Evolutionary conservation across 495 filamentous ascomycete genomes (phyloP).

Genomic region (Bacidia rubella): DNA sequence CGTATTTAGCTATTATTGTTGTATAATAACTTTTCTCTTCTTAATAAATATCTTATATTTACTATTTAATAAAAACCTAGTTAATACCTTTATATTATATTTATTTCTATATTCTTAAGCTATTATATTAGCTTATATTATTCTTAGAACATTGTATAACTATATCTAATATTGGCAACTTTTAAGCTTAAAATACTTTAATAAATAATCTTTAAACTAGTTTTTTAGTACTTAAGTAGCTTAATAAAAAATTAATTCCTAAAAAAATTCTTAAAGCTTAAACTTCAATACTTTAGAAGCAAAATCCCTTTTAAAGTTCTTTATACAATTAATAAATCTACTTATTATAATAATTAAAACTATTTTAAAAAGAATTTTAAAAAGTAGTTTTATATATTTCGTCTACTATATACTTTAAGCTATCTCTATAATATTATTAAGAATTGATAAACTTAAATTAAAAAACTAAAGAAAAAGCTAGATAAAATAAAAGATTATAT

Average conservation of each 20-base stretch:
- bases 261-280: neutral
- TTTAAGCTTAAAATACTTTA: no score
- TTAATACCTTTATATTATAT: no score
- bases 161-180: no score
- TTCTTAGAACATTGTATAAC: no score
- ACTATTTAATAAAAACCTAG: no score
- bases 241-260: constrained; percentile 1
- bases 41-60: no score
- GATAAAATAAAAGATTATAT: neutral
- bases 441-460: neutral
- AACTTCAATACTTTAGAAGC: neutral
- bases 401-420: neutral
- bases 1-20: no score
- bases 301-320: neutral
- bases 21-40: no score
- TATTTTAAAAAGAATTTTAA: neutral
- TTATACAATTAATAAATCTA: neutral
- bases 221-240: neutral
- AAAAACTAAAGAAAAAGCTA: neutral
- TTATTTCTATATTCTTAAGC: no score
- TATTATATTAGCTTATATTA: no score
- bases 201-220: neutral
- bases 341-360: neutral
- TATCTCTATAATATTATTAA: neutral
- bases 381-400: neutral